phyloP scores from a whole-genome alignment of 768 basidiomycete genomes.

The Trametes punicea region DNA sequence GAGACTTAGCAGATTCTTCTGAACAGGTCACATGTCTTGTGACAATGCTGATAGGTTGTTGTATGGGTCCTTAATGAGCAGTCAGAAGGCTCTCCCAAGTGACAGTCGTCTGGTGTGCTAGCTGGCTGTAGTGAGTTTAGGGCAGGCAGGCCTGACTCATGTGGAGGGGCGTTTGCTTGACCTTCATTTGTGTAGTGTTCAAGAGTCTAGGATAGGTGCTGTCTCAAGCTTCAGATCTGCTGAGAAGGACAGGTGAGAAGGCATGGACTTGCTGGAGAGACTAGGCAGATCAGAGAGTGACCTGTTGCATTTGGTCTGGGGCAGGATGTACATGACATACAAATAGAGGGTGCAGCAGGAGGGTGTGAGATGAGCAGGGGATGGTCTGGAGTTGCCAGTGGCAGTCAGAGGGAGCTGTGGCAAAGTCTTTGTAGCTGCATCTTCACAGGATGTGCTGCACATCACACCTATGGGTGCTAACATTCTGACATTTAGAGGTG shows the following conservation, averaged over 20 bases:
- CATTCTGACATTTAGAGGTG: background rate
- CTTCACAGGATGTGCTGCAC: background rate
- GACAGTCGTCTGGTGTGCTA: background rate
- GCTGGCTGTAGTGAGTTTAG: background rate
- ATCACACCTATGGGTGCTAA: background rate
- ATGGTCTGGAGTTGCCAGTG: conserved; percentile 17
- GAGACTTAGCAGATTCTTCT: background rate
- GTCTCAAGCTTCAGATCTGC: too few relatives aligned
- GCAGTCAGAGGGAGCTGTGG: background rate
- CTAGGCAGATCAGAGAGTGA: too few relatives aligned
- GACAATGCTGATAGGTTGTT: background rate
- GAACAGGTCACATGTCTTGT: background rate
- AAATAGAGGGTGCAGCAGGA: background rate
- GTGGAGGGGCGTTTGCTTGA: background rate
- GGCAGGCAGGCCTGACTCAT: background rate
- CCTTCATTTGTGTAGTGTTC: conserved; percentile 1
- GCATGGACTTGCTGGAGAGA: too few relatives aligned
- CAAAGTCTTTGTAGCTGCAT: background rate
- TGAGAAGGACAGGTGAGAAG: too few relatives aligned
- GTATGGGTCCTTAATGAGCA: background rate
- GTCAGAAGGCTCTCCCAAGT: background rate
- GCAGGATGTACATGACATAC: too few relatives aligned
- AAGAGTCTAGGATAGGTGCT: conserved; percentile 8
- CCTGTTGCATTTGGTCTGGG: too few relatives aligned
- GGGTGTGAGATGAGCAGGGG: conserved; percentile 4